These are phyloP conservation scores for Nematodospora valgi DNA, from an alignment of 805 yeast genomes.

Conservation along the genomic window DNA sequence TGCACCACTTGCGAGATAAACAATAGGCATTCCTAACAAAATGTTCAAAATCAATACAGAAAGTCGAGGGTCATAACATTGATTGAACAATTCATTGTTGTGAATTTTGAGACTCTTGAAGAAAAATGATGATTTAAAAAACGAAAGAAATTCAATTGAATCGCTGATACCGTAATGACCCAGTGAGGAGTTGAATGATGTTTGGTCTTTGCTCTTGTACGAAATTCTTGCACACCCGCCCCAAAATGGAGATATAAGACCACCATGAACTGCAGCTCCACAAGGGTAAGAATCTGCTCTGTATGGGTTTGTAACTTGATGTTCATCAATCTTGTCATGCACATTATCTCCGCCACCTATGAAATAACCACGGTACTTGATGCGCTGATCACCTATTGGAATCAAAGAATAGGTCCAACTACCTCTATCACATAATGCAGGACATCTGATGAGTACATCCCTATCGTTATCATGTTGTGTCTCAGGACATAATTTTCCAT, in stretches of 20 bases:
- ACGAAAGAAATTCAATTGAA: conserved; percentile 59
- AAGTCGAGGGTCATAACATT: conserved; percentile 70
- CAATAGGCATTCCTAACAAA: conserved; percentile 58
- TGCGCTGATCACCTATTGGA: conserved; percentile 65
- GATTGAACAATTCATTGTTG: conserved; percentile 23
- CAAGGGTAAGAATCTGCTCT: conserved; percentile 89
- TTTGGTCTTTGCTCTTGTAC: conserved; percentile 49
- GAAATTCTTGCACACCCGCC: conserved; percentile 78
- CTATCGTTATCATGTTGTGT: conserved; percentile 25
- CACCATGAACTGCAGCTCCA: conserved; percentile 87
- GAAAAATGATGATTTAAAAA: conserved; percentile 70
- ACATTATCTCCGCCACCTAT: conserved; percentile 67
- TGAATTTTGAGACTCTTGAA: conserved; percentile 42
- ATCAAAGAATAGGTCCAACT: conserved; percentile 73
- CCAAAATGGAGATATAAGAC: conserved; percentile 61
- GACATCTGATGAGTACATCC: conserved; percentile 66
- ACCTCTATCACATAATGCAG: conserved; percentile 79
- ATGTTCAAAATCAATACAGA: conserved; percentile 56
- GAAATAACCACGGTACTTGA: conserved; percentile 68
- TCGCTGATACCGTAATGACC: conserved; percentile 55
- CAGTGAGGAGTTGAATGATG: conserved; percentile 41
- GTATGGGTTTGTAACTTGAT: conserved; percentile 56
- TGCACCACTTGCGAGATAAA: conserved; percentile 46
- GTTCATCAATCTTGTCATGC: conserved; percentile 9
- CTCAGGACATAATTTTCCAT: conserved; percentile 59